Base-by-base conservation (phyloP, 352 stramenopile genomes). In the Phytophthora pluvialis region DNA sequence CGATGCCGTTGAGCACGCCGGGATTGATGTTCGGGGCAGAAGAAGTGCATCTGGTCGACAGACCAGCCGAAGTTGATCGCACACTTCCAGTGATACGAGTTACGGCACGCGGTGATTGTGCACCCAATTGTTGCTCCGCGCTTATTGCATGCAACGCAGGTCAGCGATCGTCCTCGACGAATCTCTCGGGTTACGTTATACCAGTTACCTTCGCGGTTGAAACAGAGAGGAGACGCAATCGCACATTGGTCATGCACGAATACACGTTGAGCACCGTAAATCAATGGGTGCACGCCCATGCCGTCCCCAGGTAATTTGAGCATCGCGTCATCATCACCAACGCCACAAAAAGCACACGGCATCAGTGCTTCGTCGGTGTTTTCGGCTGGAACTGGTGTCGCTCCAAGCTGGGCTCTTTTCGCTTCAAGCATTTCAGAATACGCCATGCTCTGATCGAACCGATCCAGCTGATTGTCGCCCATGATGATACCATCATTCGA, bases 221-320 rank as follows among this genome's bases (percentile, higher is more conserved):
- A 96, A 57, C 84, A 93, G 29, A 93, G 56, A 1, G 88, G 88
- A 5, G 88, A 96, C 3, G 86, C 86, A 45, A 96, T 94, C 11
- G 88, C 78, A 40, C 88, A 96, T 44, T 94, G 88, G 49, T 96
- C 88, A 35, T 96, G 88, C 2, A 96, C 88, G 60, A 96, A 96
- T 12, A 94, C 64, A 2, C 88, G 74, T 68, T 94, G 86, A 0
- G 60, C 49, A 2, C 83, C 86, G 35, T 77, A 85, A 39, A 94
- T 83, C 8, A 96, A 64, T 13, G 88, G 84, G 38, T 93, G 70
- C 4, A 80, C 58, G 9, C 88, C 86, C 82, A 96, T 88, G 4
- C 70, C 80, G 10, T 94, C 81, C 25, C 86, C 86, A 53, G 88
- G 88, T 5, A 96, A 73, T 57, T 88, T 91, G 9, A 95, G 69